Evolutionary conservation across 2,329 filamentous ascomycete species (phyloP).

Genomic region (Diaporthe sp.): DNA sequence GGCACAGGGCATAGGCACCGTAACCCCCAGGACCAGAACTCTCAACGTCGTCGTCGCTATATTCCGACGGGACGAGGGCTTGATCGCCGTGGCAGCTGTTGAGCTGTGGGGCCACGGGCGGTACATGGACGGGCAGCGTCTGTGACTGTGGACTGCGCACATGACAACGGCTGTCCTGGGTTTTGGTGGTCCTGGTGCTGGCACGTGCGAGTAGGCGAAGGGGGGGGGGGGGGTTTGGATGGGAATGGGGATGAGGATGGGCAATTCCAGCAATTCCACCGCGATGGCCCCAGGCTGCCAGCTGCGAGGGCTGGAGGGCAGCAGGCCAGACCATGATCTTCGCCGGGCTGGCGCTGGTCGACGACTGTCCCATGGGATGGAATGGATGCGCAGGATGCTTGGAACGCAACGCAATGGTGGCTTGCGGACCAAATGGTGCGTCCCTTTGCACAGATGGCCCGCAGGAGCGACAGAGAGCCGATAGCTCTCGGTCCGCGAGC

Average conservation of each 20-base stretch:
- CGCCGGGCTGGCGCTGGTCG: slow-evolving; percentile 23
- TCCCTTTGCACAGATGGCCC: slow-evolving; percentile 26
- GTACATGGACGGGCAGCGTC: background rate
- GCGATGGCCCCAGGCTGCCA: background rate
- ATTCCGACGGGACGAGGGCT: slow-evolving; percentile 25
- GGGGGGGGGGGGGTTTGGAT: slow-evolving; percentile 7
- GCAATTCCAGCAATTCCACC: slow-evolving; percentile 22
- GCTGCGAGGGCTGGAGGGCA: background rate
- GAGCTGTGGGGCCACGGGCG: slow-evolving; percentile 16
- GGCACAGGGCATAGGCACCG: background rate
- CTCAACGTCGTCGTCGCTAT: slow-evolving; percentile 25
- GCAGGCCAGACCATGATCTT: slow-evolving; percentile 28
- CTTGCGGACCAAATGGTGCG: slow-evolving; percentile 18
- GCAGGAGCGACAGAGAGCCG: background rate
- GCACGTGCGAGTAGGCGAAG: slow-evolving; percentile 25
- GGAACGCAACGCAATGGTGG: slow-evolving; percentile 33
- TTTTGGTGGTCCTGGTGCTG: background rate
- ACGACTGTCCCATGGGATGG: slow-evolving; percentile 32
- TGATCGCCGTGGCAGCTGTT: slow-evolving; percentile 22
- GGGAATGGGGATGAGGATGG: slow-evolving; percentile 8
- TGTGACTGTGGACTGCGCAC: slow-evolving; percentile 16
- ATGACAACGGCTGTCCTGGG: background rate
- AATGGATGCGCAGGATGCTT: slow-evolving; percentile 35
- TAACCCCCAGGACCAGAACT: background rate
- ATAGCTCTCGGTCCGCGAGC: slow-evolving; percentile 27